Evolutionary conservation across 257 asterid genomes (phyloP).

Genomic region (Knoxia roxburghii): DNA sequence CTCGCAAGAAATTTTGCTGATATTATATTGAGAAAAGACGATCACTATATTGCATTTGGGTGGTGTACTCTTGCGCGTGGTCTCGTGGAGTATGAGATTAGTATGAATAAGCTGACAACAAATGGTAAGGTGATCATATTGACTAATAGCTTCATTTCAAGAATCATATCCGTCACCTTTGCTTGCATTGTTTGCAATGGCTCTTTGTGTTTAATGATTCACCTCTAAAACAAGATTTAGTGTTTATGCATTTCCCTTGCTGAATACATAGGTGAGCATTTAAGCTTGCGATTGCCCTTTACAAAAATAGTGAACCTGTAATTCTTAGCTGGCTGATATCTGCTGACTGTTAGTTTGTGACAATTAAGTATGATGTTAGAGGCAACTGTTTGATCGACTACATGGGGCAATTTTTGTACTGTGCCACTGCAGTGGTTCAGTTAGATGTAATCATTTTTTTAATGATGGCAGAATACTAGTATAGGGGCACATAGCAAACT

Average conservation of each 20-base stretch:
- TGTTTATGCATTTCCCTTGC: not conserved
- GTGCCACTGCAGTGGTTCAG: not conserved
- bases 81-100: constrained; percentile 51
- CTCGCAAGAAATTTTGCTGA: constrained; percentile 39
- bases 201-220: not conserved
- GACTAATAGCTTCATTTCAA: not conserved
- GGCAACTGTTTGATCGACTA: not conserved
- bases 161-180: not conserved
- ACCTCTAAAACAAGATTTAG: not conserved
- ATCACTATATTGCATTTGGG: constrained; percentile 67
- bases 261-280: not conserved
- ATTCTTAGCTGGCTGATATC: not conserved
- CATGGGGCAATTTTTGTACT: not conserved
- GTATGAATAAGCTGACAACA: constrained; percentile 31
- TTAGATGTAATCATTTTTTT: not conserved
- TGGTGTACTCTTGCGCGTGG: constrained; percentile 82
- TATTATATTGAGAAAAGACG: constrained; percentile 56
- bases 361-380: not conserved
- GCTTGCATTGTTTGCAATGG: not conserved
- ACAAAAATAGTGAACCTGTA: not conserved
- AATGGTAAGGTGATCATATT: constrained; percentile 43
- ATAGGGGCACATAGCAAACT: not conserved
- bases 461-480: not conserved
- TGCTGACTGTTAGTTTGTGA: not conserved
- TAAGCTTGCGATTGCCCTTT: not conserved